Base-by-base conservation (phyloP, 345 rosid genomes). In the Psidium guajava region DNA sequence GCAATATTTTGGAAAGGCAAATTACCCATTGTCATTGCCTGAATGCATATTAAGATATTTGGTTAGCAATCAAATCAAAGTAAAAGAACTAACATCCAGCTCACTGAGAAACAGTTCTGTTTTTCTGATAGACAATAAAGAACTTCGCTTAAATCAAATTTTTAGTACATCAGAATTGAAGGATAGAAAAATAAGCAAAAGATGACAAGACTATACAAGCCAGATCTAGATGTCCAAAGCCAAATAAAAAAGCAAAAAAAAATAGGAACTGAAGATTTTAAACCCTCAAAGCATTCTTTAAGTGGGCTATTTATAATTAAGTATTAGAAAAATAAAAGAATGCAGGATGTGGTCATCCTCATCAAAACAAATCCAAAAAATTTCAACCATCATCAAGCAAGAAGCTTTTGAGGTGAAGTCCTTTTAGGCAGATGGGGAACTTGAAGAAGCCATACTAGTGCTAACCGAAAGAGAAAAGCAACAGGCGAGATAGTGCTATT, bases 21-120 rank as follows among this genome's bases (percentile, higher is more conserved):
- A 57, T 90, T 89, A 84, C 92, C 90, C 77, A 87, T 83, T 86
- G 93, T 90, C 54, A 87, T 87, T 83, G 93, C 98, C 99, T 97
- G 91, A 82, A 90, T 82, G 73, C 82, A 82, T 54, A 32, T 15
- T 13, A 53, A 22, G 58, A 82, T 83, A 55, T 69, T 69, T 69
- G 47, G 47, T 69, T 36, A 36, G 47, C 25, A 8, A 44, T 36
- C 80, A 36, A 73, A 73, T 84, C 44, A 84, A n/a, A 44, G 13
- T 42, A 47, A 49, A 61, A 54, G 56, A 82, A 47, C 32, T 22
- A 28, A 56, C 40, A 52, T 20, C 25, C 56, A 53, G 42, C 84
- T 53, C 56, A 52, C 58, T 82, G 58, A 32, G 25, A 82, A 27
- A 50, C 54, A 47, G 40, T n/a, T 50, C 12, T 50, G n/a, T 36